phyloP scores from a whole-genome alignment of 2,329 filamentous ascomycete species.

The Aspergillus awamori region DNA sequence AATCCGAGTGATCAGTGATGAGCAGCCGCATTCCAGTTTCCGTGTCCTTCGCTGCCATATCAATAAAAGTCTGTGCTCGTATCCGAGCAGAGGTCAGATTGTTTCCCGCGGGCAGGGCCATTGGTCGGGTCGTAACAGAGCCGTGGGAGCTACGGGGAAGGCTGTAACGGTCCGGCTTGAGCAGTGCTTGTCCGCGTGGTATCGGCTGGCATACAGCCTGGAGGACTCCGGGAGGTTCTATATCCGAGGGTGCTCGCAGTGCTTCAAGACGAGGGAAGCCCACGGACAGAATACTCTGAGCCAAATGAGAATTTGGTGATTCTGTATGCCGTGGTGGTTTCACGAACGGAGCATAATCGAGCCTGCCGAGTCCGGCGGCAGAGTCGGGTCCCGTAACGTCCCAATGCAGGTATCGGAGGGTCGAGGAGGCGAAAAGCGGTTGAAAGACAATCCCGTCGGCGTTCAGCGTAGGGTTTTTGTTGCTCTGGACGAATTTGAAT shows the following conservation, averaged over 20 bases:
- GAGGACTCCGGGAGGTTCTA: conserved; percentile 46
- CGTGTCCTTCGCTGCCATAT: conserved; percentile 45
- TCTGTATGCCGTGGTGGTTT: conserved; percentile 37
- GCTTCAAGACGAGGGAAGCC: conserved; percentile 46
- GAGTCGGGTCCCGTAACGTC: conserved; percentile 50
- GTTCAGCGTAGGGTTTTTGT: conserved; percentile 50
- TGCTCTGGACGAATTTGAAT: conserved; percentile 56
- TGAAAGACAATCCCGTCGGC: conserved; percentile 48
- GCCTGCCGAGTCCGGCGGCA: conserved; percentile 38
- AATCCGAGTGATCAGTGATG: conserved; percentile 47
- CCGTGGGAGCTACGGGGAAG: conserved; percentile 48
- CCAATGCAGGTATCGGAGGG: conserved; percentile 60
- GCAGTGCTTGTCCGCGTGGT: conserved; percentile 40
- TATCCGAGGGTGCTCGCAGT: conserved; percentile 49
- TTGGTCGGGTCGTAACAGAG: conserved; percentile 43
- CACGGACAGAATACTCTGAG: conserved; percentile 46
- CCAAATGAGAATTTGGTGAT: conserved; percentile 47
- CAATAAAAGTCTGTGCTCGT: conserved; percentile 49
- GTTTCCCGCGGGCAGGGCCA: conserved; percentile 47
- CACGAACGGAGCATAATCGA: conserved; percentile 43
- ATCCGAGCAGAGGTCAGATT: conserved; percentile 50
- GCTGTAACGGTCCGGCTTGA: conserved; percentile 45
- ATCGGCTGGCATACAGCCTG: conserved; percentile 49
- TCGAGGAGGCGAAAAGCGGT: conserved; percentile 52
- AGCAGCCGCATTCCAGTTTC: conserved; percentile 45